Evolutionary conservation across 1,284 basidiomycete genomes (phyloP).

Genomic region (Hymenochaete sp.): DNA sequence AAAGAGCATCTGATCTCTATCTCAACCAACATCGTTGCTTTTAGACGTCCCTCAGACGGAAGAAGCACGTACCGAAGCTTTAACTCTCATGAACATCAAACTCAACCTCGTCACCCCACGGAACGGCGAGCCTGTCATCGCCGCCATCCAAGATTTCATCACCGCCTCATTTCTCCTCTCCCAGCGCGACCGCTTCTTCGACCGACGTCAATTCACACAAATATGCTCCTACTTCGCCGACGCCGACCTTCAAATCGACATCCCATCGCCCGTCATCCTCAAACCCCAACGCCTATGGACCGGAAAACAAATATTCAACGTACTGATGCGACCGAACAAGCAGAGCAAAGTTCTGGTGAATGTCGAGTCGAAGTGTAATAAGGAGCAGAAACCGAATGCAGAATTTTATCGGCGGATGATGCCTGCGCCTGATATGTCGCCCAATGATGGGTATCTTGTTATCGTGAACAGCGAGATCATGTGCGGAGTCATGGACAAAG

Average conservation of each 20-base stretch:
- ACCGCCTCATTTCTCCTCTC: slow-evolving; percentile 96
- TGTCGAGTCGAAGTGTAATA: slow-evolving; percentile 94
- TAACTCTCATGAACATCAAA: slow-evolving; percentile 97
- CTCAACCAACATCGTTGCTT: neutral
- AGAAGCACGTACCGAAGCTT: slow-evolving; percentile 95
- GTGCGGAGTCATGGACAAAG: slow-evolving; percentile 99
- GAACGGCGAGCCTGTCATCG: slow-evolving; percentile 97
- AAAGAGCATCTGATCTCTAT: neutral
- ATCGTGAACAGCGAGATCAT: slow-evolving; percentile 98
- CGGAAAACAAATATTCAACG: slow-evolving; percentile 96
- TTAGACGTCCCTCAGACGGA: slow-evolving; percentile 97
- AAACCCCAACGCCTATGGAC: slow-evolving; percentile 95
- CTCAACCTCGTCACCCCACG: slow-evolving; percentile 96
- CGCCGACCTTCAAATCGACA: slow-evolving; percentile 86
- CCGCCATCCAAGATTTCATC: slow-evolving; percentile 98
- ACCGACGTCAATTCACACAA: slow-evolving; percentile 92
- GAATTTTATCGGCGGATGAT: slow-evolving; percentile 56
- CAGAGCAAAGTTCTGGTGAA: slow-evolving; percentile 82
- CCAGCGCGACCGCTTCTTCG: slow-evolving; percentile 87
- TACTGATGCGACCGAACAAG: slow-evolving; percentile 93
- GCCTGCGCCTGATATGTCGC: slow-evolving; percentile 77
- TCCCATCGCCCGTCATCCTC: slow-evolving; percentile 91
- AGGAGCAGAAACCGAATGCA: slow-evolving; percentile 75
- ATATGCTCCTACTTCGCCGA: slow-evolving; percentile 95
- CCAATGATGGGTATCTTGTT: slow-evolving; percentile 97